Evolutionary conservation across 163 green algal genomes (phyloP), one percentile per base, ranked within the genome.

Genomic region (Coccomyxa subellipsoidea): DNA sequence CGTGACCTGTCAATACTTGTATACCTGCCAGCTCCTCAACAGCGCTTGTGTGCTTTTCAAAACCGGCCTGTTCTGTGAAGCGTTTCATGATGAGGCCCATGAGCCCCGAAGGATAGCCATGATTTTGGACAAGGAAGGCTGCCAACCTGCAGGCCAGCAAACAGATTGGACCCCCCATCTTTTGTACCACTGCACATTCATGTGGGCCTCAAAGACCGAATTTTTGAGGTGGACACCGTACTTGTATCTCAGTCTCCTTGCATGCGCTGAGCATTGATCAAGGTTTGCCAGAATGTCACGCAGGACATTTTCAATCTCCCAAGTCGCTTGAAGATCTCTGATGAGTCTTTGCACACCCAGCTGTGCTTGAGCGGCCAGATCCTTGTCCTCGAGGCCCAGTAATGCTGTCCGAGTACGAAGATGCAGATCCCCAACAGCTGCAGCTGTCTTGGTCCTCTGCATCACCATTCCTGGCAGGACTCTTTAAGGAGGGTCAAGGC

Each of bases 241-340:
- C 66, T 73, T 79, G 73, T 69, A 79, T 69, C 73, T 36, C 73
- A 79, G 37, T 31, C 38, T 15, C 18, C 73, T 38, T 59, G 73
- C 73, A 23, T 23, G 23, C 12, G 29, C 38, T n/a, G 15, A 54
- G 37, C 73, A 79, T 38, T 79, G 36, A 23, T 54, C 73, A 10
- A 79, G 73, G 23, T 31, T 31, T 7, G 36, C 37, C 38, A 79
- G 36, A 18, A 79, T 59, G 37, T 79, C 73, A 6, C 73, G 36
- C 37, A 79, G 38, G 15, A 54, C 36, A 18, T 31, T 27, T 7
- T 79, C 37, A 32, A 69, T 23, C 9, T 79, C 37, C 37, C 38
- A 59, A 1, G 18, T 27, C 9, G 73, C 38, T 9, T 32, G 36
- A 18, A 79, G 73, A 8, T 79, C 37, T 3, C 10, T 47, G 70